Base-by-base conservation (phyloP, 2,329 filamentous ascomycete genomes). In the Spiromastix sp. region DNA sequence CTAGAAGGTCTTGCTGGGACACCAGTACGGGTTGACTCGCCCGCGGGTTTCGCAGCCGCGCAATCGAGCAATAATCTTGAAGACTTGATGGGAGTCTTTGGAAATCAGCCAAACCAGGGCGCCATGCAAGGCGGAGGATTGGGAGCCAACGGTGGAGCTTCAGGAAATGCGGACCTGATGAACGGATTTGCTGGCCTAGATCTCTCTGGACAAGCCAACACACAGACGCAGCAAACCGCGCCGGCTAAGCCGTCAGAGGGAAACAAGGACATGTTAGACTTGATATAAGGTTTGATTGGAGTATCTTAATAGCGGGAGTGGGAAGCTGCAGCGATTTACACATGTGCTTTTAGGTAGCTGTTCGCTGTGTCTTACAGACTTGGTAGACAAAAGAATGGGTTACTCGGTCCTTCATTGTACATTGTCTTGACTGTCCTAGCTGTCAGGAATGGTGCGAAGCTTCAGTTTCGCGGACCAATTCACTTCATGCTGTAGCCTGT, bases 121-220 rank as follows among this genome's bases (percentile, higher is more conserved):
- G 37, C 38, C 10, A 44, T 49, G 40, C 54, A 50, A 41, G 52
- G 46, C 48, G 42, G 54, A 39, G 47, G 55, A 43, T 49, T 49
- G 42, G 48, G 55, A 43, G 49, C 56, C 19, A 50, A 51, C 39
- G 48, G 47, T 30, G 40, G 43, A 27, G 47, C 48, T 30, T 52
- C 51, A 30, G 49, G 55, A 40, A 62, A 52, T 41, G 48, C 60
- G 46, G 72, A 77, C 48, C 68, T 95, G 68, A 69, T 79, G 66
- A 85, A 85, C 52, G 87, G 87, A 1, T 93, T 98, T 54, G 83
- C 79, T 18, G 77, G 77, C 4, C 68, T 98, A 63, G 79, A 85
- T 61, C 67, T 98, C 52, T 73, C 77, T 30, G 76, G 74, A 26
- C 51, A 51, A 37, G 39, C 37, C 19, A 39, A 41, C 35, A 46